Conservation (phyloP, 2,329 filamentous ascomycete species). For the Penicillium expansum region DNA sequence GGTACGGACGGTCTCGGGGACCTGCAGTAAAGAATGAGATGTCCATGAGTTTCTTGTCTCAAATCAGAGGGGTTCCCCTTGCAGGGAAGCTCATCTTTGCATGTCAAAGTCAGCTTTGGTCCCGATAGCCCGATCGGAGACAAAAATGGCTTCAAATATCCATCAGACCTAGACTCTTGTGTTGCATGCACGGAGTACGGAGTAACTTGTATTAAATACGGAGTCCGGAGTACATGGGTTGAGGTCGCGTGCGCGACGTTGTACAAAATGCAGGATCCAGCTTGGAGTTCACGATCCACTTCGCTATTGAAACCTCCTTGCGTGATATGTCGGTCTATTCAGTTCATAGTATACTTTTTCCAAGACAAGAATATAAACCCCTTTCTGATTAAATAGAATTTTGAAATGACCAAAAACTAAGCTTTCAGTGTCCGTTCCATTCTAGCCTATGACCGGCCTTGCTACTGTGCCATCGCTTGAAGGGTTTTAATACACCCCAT, state of each 20-base stretch:
- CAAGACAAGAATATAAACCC: not conserved
- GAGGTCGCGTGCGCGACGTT: constrained; percentile 7
- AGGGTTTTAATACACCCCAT: not conserved
- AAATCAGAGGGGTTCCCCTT: constrained; percentile 22
- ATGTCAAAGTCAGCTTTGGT: constrained; percentile 4
- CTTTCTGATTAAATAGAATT: not conserved
- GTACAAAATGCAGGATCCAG: not conserved
- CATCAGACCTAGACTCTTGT: not conserved
- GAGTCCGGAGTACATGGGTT: not conserved
- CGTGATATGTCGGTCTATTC: constrained; percentile 6
- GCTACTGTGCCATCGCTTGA: not conserved
- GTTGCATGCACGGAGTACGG: too few relatives aligned
- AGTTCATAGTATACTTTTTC: not conserved
- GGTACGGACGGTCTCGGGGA: constrained; percentile 4
- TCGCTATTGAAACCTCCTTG: constrained; percentile 10
- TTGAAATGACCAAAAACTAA: not conserved
- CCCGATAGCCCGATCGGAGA: not conserved
- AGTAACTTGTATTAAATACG: not conserved
- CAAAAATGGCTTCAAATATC: not conserved
- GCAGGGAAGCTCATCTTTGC: constrained; percentile 12
- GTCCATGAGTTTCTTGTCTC: constrained; percentile 9
- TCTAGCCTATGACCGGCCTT: not conserved
- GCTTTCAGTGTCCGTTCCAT: not conserved
- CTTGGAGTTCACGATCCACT: not conserved
- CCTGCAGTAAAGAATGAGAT: constrained; percentile 14